These are phyloP conservation scores for Euryodendron excelsum DNA, from an alignment of 148 eudicot genomes.

Conservation along the genomic window DNA sequence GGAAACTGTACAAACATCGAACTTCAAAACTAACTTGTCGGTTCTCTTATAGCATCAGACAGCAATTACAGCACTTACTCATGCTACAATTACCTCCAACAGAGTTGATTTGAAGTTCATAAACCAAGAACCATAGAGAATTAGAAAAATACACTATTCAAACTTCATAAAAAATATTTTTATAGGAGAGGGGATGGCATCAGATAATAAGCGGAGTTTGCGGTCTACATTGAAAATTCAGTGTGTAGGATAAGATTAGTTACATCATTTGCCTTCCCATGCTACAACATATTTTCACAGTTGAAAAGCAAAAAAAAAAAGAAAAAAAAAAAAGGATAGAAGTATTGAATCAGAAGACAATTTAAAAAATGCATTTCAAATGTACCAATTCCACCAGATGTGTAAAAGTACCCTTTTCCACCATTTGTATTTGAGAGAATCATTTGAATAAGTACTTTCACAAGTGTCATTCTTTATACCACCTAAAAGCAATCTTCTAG, in stretches of 20 bases:
- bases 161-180: neutral
- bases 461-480: no score
- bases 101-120: neutral
- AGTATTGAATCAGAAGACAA: no score
- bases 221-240: conserved; percentile 4
- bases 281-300: neutral
- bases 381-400: no score
- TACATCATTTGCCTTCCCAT: conserved; percentile 15
- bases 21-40: neutral
- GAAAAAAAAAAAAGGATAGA: no score
- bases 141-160: neutral
- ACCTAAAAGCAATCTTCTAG: no score
- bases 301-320: no score
- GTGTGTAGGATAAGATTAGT: neutral
- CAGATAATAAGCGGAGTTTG: conserved; percentile 19
- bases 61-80: neutral
- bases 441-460: no score
- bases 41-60: neutral
- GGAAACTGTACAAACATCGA: neutral
- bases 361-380: no score
- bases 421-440: no score
- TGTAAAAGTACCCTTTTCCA: no score
- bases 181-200: neutral
- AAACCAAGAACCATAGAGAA: neutral
- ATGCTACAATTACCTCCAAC: neutral